Conservation (phyloP, 116 monocot species). For the Iris pallida region DNA sequence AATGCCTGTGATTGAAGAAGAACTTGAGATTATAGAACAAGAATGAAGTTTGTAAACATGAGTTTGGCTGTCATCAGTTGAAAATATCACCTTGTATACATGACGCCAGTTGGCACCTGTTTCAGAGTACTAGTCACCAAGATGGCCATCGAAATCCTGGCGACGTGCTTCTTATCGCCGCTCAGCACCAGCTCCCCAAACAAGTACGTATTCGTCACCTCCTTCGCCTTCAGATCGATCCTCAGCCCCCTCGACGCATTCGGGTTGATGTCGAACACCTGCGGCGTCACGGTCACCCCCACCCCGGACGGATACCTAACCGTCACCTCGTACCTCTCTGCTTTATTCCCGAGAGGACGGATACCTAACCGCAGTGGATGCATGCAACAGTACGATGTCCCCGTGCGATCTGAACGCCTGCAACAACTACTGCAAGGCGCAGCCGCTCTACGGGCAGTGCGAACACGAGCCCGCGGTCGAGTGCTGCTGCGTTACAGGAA, state of each 20-base stretch:
- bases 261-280: conserved; percentile 34
- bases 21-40: conserved; percentile 6
- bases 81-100: conserved; percentile 71
- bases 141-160: conserved; percentile 55
- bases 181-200: conserved; percentile 58
- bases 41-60: background rate
- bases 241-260: conserved; percentile 29
- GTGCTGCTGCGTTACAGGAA: too few species aligned
- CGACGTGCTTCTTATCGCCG: conserved; percentile 52
- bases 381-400: too few species aligned
- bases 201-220: conserved; percentile 28
- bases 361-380: too few species aligned
- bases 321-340: conserved; percentile 40
- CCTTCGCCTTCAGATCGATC: conserved; percentile 39
- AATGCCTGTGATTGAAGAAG: conserved; percentile 50
- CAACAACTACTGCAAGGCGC: too few species aligned
- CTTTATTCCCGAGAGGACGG: conserved; percentile 22
- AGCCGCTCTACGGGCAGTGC: too few species aligned
- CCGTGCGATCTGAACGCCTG: too few species aligned
- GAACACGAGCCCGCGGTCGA: too few species aligned
- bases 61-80: conserved; percentile 1
- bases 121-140: conserved; percentile 37
- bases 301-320: conserved; percentile 52
- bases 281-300: conserved; percentile 38
- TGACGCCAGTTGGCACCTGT: conserved; percentile 71